Evolutionary conservation across 139 green algal genomes (phyloP).

Genomic region (Auxenochlorella pyrenoidosa): DNA sequence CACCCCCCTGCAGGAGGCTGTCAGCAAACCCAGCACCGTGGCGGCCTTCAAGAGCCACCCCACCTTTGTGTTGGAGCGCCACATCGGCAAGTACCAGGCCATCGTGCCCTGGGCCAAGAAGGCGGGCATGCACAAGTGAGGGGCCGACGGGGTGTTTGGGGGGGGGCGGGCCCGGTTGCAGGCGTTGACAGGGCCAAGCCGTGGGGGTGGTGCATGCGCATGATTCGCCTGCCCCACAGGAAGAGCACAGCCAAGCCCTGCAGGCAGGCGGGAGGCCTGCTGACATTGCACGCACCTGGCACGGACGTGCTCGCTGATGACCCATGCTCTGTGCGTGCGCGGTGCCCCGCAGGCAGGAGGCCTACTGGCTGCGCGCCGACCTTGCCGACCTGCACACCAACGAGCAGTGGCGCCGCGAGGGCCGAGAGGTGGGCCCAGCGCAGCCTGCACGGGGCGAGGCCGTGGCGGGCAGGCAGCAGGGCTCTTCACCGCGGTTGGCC

Average conservation of each 20-base stretch:
- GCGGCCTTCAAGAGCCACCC: conserved; percentile 84
- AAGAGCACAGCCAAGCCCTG: too few species aligned
- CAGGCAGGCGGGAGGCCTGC: too few species aligned
- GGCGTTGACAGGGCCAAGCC: too few species aligned
- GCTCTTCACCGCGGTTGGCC: too few species aligned
- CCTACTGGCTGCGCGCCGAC: conserved; percentile 69
- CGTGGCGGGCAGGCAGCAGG: too few species aligned
- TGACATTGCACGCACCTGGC: too few species aligned
- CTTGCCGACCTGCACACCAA: conserved; percentile 79
- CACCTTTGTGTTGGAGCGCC: conserved; percentile 80
- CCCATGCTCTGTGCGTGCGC: too few species aligned
- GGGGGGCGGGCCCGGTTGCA: too few species aligned
- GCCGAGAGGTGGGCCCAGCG: conserved; percentile 54
- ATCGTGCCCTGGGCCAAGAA: conserved; percentile 45
- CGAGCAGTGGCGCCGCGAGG: conserved; percentile 69
- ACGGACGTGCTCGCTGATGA: too few species aligned
- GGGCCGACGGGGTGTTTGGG: not conserved
- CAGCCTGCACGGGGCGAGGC: not conserved
- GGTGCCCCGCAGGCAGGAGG: conserved; percentile 57
- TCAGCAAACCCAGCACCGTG: conserved; percentile 72
- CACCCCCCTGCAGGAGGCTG: too few species aligned
- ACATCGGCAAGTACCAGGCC: conserved; percentile 84
- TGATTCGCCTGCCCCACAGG: too few species aligned
- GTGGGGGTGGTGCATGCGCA: too few species aligned
- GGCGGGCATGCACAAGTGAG: conserved; percentile 67